Percentiles rank a stretch among this genome's conserved stretches.
Conservation (phyloP, 805 yeast species). For the Yamadazyma philogaea region DNA sequence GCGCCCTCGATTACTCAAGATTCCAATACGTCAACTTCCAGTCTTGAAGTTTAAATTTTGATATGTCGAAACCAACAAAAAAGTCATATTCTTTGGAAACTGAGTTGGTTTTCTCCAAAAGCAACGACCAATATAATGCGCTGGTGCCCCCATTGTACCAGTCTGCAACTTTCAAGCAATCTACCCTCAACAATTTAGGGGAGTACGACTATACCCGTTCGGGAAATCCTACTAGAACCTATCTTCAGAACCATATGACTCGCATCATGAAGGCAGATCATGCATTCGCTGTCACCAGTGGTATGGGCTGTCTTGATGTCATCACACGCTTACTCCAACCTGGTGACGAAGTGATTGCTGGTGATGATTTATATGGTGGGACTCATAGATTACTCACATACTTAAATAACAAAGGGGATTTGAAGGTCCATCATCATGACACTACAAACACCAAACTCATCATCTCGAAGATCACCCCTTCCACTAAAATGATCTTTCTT, state of each 20-base stretch:
- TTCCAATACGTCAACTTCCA: neutral
- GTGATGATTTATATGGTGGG: conserved; percentile 94
- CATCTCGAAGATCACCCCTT: conserved; percentile 48
- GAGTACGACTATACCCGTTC: conserved; percentile 75
- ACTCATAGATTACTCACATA: conserved; percentile 81
- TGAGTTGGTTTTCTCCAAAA: conserved; percentile 59
- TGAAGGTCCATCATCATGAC: conserved; percentile 72
- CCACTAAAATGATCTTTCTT: conserved; percentile 75
- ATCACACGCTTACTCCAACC: conserved; percentile 71
- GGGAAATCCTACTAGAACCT: conserved; percentile 90
- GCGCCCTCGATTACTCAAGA: neutral
- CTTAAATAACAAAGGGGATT: conserved; percentile 58
- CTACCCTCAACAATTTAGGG: conserved; percentile 68
- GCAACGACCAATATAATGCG: conserved; percentile 69
- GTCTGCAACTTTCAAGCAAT: conserved; percentile 91
- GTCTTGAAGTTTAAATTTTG: neutral
- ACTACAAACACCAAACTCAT: conserved; percentile 70
- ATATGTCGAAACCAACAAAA: conserved; percentile 10
- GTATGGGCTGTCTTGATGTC: conserved; percentile 91
- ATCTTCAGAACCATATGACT: conserved; percentile 72
- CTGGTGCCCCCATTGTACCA: conserved; percentile 88
- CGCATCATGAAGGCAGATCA: conserved; percentile 75
- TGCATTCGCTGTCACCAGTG: conserved; percentile 80
- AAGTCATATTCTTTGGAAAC: conserved; percentile 59
- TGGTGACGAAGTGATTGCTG: conserved; percentile 90